Percentiles rank a stretch among this genome's conserved stretches.
Evolutionary conservation across 2,329 filamentous ascomycete species (phyloP).

Genomic region (Dryadomyces sulphureus): DNA sequence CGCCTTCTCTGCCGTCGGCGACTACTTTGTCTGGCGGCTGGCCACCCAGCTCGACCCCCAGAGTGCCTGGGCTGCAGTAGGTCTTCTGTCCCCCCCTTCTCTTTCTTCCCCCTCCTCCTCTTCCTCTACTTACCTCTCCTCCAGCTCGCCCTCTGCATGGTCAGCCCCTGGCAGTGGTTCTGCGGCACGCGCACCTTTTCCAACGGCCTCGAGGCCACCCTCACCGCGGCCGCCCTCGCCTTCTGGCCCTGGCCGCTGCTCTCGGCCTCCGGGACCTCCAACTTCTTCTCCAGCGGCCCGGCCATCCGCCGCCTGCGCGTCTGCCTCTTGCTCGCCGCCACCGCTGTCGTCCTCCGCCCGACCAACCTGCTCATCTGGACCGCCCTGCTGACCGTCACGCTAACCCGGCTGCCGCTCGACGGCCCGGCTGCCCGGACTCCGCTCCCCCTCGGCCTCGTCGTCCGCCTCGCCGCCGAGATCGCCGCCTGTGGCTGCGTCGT

Average conservation of each 20-base stretch:
- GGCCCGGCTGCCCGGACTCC: conserved; percentile 14
- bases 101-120: background rate
- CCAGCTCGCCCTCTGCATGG: conserved; percentile 53
- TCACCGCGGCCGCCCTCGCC: conserved; percentile 66
- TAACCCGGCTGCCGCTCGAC: conserved; percentile 26
- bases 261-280: conserved; percentile 14
- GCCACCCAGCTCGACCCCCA: conserved; percentile 58
- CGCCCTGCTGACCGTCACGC: conserved; percentile 34
- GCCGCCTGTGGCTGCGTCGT: conserved; percentile 47
- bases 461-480: conserved; percentile 46
- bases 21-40: conserved; percentile 81
- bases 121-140: background rate
- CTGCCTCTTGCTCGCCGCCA: conserved; percentile 47
- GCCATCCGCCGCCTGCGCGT: background rate
- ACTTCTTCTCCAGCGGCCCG: conserved; percentile 8
- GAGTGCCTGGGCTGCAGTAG: conserved; percentile 53
- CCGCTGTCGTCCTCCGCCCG: conserved; percentile 74
- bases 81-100: conserved; percentile 22
- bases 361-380: conserved; percentile 84
- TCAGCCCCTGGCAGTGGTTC: conserved; percentile 94
- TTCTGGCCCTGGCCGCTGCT: conserved; percentile 78
- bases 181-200: conserved; percentile 87
- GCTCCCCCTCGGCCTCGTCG: conserved; percentile 20
- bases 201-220: conserved; percentile 80
- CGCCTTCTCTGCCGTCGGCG: conserved; percentile 58